Percentiles rank a stretch among this genome's conserved stretches.
Evolutionary conservation across 345 rosid species (phyloP).

Genomic region (Crucihimalaya himalaica): DNA sequence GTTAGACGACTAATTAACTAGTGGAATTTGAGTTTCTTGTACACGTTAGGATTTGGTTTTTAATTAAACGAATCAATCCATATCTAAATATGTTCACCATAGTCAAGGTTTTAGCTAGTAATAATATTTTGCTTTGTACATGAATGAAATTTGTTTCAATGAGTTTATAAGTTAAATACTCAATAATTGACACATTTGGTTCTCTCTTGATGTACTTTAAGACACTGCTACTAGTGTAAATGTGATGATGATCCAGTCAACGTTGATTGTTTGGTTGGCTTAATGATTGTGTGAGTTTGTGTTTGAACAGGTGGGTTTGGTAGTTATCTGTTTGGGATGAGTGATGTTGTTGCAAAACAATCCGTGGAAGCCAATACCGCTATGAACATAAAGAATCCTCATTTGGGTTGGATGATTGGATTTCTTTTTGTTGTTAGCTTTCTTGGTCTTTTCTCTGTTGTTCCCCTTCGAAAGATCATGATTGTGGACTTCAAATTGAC

Average conservation of each 20-base stretch:
- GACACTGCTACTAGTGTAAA: too few species aligned
- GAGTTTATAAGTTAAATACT: too few species aligned
- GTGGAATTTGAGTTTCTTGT: neutral
- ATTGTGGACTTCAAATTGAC: constrained; percentile 68
- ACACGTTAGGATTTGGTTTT: neutral
- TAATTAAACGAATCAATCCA: neutral
- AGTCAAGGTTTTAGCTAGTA: neutral
- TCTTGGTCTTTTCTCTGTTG: constrained; percentile 72
- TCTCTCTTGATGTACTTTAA: too few species aligned
- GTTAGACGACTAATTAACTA: constrained; percentile 7
- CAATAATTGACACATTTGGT: neutral
- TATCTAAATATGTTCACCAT: neutral
- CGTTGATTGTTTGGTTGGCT: neutral
- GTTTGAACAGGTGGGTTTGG: constrained; percentile 61
- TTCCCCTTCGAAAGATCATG: constrained; percentile 80
- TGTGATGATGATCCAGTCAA: too few species aligned
- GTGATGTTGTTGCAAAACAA: constrained; percentile 49
- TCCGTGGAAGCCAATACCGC: constrained; percentile 55
- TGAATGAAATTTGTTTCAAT: too few species aligned
- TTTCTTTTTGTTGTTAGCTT: constrained; percentile 79
- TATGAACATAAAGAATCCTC: constrained; percentile 52
- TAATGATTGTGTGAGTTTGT: neutral
- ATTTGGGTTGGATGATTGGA: constrained; percentile 68
- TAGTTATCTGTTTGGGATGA: constrained; percentile 67
- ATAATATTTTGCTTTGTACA: neutral